These are phyloP conservation scores for Tolypocladium endophyticum DNA, from an alignment of 2,329 filamentous ascomycete species.

Conservation along the genomic window DNA sequence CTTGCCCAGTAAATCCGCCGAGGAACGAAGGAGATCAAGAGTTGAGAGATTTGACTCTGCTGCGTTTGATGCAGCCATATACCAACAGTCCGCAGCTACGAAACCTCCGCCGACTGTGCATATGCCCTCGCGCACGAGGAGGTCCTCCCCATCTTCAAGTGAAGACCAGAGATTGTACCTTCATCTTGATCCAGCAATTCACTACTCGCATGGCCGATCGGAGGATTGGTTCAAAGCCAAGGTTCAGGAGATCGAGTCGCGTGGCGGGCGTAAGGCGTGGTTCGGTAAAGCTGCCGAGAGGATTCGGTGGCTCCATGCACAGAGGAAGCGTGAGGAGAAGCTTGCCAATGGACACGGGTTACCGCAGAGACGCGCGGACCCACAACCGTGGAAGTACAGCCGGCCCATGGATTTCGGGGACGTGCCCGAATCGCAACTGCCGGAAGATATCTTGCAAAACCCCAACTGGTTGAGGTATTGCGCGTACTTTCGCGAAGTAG, in stretches of 20 bases:
- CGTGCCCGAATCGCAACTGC: conserved; percentile 28
- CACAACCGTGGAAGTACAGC: conserved; percentile 17
- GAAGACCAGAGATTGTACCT: conserved; percentile 27
- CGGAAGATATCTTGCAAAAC: conserved; percentile 32
- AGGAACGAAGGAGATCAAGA: background rate
- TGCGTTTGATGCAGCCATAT: conserved; percentile 28
- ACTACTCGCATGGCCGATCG: conserved; percentile 32
- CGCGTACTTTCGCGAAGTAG: conserved; percentile 17
- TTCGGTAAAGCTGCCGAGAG: conserved; percentile 35
- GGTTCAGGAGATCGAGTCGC: conserved; percentile 35
- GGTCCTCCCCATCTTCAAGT: conserved; percentile 3
- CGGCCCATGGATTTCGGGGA: conserved; percentile 25
- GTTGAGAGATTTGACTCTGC: conserved; percentile 7
- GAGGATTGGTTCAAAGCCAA: conserved; percentile 37
- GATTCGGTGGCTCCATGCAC: conserved; percentile 18
- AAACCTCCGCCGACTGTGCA: conserved; percentile 13
- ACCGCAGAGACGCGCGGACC: conserved; percentile 7
- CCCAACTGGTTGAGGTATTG: conserved; percentile 33
- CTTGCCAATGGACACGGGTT: background rate
- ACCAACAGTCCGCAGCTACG: conserved; percentile 18
- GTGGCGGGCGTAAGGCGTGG: conserved; percentile 38
- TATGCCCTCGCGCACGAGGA: conserved; percentile 1
- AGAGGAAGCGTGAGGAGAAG: conserved; percentile 7
- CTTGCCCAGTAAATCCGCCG: background rate
- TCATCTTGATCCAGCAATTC: conserved; percentile 39